phyloP scores from a whole-genome alignment of 371 early-diverging fungal genomes.

The Saksenaea vasiformis region DNA sequence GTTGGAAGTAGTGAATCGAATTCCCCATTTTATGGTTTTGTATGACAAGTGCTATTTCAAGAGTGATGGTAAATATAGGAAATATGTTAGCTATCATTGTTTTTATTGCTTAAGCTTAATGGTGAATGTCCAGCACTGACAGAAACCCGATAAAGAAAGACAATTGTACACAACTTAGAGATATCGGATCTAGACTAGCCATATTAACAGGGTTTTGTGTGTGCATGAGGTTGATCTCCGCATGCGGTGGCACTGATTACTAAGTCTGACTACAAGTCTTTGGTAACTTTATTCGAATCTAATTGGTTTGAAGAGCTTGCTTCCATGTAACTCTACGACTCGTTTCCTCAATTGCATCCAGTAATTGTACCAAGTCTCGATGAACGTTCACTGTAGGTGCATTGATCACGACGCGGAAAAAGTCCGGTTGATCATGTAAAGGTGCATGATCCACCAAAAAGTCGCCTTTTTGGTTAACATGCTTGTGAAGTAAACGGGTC shows the following conservation, averaged over 20 bases:
- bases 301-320: not conserved
- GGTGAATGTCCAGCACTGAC: not conserved
- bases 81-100: too few relatives aligned
- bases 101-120: too few relatives aligned
- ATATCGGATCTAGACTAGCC: not conserved
- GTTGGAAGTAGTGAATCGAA: too few relatives aligned
- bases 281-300: not conserved
- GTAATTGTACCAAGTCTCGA: slow-evolving; percentile 53
- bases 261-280: not conserved
- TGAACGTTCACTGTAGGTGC: slow-evolving; percentile 60
- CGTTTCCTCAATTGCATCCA: slow-evolving; percentile 58
- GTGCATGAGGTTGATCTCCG: not conserved
- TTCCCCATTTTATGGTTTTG: too few relatives aligned
- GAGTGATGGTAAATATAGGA: too few relatives aligned
- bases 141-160: not conserved
- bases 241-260: not conserved
- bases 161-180: not conserved
- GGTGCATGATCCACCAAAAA: slow-evolving; percentile 73
- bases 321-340: slow-evolving; percentile 31
- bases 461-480: slow-evolving; percentile 53
- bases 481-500: slow-evolving; percentile 55
- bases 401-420: slow-evolving; percentile 77
- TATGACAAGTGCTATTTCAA: too few relatives aligned
- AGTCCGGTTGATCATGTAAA: slow-evolving; percentile 55
- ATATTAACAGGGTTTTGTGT: not conserved